These are phyloP conservation scores for Cladophialophora carrionii DNA, from an alignment of 2,329 filamentous ascomycete species.

Conservation along the genomic window DNA sequence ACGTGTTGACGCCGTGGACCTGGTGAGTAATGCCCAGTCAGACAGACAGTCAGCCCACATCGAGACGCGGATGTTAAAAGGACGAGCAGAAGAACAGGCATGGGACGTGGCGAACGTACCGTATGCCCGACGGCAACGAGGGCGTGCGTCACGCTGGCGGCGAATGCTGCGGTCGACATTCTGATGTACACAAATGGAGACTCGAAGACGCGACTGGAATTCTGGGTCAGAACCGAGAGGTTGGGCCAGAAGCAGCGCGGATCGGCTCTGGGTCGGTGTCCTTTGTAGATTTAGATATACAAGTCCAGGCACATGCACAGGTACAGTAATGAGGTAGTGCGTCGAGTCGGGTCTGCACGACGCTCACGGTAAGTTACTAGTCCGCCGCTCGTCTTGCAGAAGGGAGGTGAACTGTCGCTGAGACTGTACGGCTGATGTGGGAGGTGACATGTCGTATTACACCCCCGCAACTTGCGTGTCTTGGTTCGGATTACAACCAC, in stretches of 20 bases:
- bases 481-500: background rate
- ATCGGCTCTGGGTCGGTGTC: background rate
- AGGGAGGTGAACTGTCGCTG: no score
- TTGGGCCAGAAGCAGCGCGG: no score
- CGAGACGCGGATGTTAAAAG: background rate
- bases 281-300: background rate
- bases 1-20: constrained; percentile 24
- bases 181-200: background rate
- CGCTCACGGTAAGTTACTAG: no score
- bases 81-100: background rate
- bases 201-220: no score
- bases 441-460: background rate
- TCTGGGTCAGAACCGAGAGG: no score
- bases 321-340: no score
- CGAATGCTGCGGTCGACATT: constrained; percentile 19
- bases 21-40: no score
- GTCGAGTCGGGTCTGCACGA: no score
- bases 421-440: background rate
- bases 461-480: background rate
- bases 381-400: no score
- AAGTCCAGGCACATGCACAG: background rate
- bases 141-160: constrained; percentile 21
- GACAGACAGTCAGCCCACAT: no score
- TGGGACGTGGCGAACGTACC: constrained; percentile 15
- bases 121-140: constrained; percentile 24